Conservation (phyloP, 768 basidiomycete genomes). For the Cystoderma amianthinum region DNA sequence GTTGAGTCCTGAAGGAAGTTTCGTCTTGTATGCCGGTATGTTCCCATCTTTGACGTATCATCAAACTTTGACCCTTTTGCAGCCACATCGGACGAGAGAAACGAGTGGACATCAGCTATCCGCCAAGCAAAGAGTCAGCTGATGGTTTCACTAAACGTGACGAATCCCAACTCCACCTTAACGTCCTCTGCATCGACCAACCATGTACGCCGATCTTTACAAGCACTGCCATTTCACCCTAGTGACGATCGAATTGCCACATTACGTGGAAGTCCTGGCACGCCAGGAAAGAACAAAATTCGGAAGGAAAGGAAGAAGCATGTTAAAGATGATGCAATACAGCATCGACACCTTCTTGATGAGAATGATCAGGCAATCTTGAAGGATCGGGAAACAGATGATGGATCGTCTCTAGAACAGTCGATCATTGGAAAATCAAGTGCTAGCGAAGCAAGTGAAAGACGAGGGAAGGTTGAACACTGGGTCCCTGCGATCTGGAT, state of each 20-base stretch:
- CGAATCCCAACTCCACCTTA: slow-evolving; percentile 74
- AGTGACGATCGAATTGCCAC: slow-evolving; percentile 37
- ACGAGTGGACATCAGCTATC: slow-evolving; percentile 63
- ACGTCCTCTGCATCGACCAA: slow-evolving; percentile 72
- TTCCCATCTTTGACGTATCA: not conserved
- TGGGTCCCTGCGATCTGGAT: slow-evolving; percentile 94
- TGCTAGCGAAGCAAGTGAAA: slow-evolving; percentile 16
- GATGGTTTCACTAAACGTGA: slow-evolving; percentile 64
- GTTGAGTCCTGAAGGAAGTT: slow-evolving; percentile 71
- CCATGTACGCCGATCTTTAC: slow-evolving; percentile 66
- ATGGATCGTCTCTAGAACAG: not conserved
- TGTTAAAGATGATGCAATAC: no score
- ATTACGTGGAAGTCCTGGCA: slow-evolving; percentile 12
- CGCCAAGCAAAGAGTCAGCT: slow-evolving; percentile 63
- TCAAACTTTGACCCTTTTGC: slow-evolving; percentile 1
- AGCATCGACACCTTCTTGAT: not conserved
- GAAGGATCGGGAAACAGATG: not conserved
- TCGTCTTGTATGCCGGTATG: slow-evolving; percentile 66
- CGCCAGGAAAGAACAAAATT: slow-evolving; percentile 10
- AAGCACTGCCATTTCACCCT: slow-evolving; percentile 66
- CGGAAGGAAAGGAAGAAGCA: slow-evolving; percentile 8
- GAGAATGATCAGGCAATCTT: not conserved
- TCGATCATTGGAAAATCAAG: slow-evolving; percentile 11
- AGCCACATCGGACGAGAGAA: slow-evolving; percentile 51
- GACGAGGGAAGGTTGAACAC: slow-evolving; percentile 58